Base-by-base conservation (phyloP, 225 moss, liverwort and hornwort genomes). In the Antitrichia curtipendula region DNA sequence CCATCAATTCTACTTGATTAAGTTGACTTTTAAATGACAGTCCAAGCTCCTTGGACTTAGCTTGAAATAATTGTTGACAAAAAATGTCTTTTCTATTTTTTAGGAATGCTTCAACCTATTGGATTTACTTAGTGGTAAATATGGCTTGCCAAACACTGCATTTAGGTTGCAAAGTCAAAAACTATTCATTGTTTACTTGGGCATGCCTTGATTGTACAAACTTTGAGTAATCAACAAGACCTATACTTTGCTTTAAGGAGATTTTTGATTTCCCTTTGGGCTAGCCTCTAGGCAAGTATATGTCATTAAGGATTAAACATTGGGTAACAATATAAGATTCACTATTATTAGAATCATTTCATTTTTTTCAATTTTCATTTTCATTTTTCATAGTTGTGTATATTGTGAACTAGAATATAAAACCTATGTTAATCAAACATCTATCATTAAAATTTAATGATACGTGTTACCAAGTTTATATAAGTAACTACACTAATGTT, bases 1-100 rank as follows among this genome's bases (percentile, higher is more conserved):
- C 13, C 1, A 68, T 0, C 0, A 0, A 4, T 23, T 23, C 4
- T 68, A 1, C 4, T 1, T 0, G 0, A 68, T 38, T 38, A 22
- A 7, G 7, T n/a, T 66, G 20, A 11, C 3, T 11, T 4, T 65
- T 65, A 3, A 12, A 38, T 1, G 3, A 18, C 0, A 64, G 0
- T 34, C 9, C 3, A 34, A 34, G 3, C 3, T n/a, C 5, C 1
- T 31, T 1, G 1, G 8, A 0, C 31, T 29, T 62, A 3, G 61
- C 29, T 36, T 10, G 34, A 36, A 3, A 66, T 21, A 66, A 66
- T 66, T 1, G 3, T 21, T n/a, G n/a, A n/a, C 3, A 4, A 9
- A n/a, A 21, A 6, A 12, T 12, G 2, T 2, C 10, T 21, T 20
- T 21, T n/a, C 12, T 12, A 12, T 20, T 20, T 65, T n/a, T 20